Evolutionary conservation across 192 early-diverging fungal species (phyloP).

Genomic region (Backusella tuberculispora): DNA sequence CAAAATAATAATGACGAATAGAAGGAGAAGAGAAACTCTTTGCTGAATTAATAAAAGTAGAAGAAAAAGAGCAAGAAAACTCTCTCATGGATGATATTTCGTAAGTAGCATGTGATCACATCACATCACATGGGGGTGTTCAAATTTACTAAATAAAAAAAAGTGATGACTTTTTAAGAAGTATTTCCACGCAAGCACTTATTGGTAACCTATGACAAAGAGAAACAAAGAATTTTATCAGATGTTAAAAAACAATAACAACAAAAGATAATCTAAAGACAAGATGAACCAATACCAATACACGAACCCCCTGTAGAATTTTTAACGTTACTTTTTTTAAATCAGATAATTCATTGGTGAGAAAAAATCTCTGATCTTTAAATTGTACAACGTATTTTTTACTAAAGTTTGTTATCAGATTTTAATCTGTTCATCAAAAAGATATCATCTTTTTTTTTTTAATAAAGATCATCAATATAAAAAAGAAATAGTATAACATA

Average conservation of each 20-base stretch:
- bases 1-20: not conserved
- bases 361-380: not conserved
- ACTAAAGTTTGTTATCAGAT: slow-evolving; percentile 4
- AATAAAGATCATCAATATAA: not conserved
- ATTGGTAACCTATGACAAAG: not conserved
- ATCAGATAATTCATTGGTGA: slow-evolving; percentile 15
- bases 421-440: not conserved
- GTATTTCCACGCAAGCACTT: not conserved
- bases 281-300: no score
- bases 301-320: no score
- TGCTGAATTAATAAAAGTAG: not conserved
- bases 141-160: no score
- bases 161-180: not conserved
- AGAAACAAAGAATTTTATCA: no score
- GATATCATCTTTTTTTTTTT: not conserved
- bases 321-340: no score
- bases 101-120: not conserved
- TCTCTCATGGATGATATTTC: not conserved
- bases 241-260: not conserved
- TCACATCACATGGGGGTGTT: not conserved
- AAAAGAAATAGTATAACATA: not conserved
- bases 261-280: not conserved
- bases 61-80: not conserved
- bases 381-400: not conserved
- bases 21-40: not conserved